A percentile compares a stretch with the other conserved stretches of the same genome.
Conservation (phyloP, 2,329 filamentous ascomycete genomes). For the Beauveria australis region DNA sequence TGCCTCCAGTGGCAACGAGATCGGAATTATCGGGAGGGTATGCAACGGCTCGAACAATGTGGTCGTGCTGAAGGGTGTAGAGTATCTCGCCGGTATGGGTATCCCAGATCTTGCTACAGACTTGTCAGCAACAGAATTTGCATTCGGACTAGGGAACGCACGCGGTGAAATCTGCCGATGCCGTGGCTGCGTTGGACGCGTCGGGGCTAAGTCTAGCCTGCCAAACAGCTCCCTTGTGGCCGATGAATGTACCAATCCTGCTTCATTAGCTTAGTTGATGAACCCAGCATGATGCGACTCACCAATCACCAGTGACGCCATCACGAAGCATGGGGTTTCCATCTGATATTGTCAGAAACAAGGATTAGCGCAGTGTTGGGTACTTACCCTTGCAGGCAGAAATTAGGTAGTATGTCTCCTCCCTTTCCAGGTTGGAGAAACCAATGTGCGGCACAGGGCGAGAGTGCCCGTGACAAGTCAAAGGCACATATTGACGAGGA, state of each 20-base stretch:
- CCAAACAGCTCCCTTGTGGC: slow-evolving; percentile 97
- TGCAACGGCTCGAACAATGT: slow-evolving; percentile 90
- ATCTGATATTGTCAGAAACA: slow-evolving; percentile 46
- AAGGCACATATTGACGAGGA: slow-evolving; percentile 61
- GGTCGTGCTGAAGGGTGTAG: slow-evolving; percentile 80
- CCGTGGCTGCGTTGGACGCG: slow-evolving; percentile 81
- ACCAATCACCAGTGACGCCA: slow-evolving; percentile 92
- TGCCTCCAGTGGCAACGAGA: slow-evolving; percentile 87
- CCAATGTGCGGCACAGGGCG: slow-evolving; percentile 84
- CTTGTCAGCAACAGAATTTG: slow-evolving; percentile 20
- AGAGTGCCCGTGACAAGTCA: slow-evolving; percentile 93
- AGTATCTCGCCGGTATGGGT: slow-evolving; percentile 87
- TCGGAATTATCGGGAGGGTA: slow-evolving; percentile 75
- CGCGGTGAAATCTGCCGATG: slow-evolving; percentile 93
- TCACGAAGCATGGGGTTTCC: slow-evolving; percentile 98
- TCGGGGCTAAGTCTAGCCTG: slow-evolving; percentile 86
- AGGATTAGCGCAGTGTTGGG: slow-evolving; percentile 8
- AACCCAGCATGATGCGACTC: slow-evolving; percentile 19
- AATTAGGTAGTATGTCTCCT: slow-evolving; percentile 83
- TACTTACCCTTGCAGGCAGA: slow-evolving; percentile 77
- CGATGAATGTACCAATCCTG: slow-evolving; percentile 96
- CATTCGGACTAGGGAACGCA: slow-evolving; percentile 34
- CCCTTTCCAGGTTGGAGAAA: slow-evolving; percentile 77
- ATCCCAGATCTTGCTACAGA: slow-evolving; percentile 86
- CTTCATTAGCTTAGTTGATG: slow-evolving; percentile 41